Conservation (phyloP, 2,329 filamentous ascomycete genomes). For the Penicillium olsonii region DNA sequence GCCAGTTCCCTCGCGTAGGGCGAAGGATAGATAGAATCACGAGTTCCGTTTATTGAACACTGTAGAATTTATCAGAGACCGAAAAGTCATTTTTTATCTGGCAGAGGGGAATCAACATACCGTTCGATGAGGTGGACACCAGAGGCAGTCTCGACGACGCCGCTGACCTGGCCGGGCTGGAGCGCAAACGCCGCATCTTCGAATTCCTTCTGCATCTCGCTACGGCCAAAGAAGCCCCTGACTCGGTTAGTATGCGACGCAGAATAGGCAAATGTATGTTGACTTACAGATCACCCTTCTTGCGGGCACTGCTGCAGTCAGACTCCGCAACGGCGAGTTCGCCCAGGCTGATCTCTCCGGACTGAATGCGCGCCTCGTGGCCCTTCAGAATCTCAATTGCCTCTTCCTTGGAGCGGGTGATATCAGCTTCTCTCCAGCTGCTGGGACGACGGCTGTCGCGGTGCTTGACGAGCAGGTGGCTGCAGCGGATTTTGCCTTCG, state of each 20-base stretch:
- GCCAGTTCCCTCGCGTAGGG: background rate
- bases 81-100: background rate
- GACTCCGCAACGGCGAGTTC: conserved; percentile 87
- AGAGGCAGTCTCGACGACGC: conserved; percentile 86
- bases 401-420: conserved; percentile 85
- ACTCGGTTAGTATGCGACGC: background rate
- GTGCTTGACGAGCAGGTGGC: conserved; percentile 94
- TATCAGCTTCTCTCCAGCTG: conserved; percentile 89
- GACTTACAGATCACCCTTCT: conserved; percentile 80
- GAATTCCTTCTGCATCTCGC: conserved; percentile 99
- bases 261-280: background rate
- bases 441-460: conserved; percentile 81
- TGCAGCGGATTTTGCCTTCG: conserved; percentile 87
- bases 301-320: conserved; percentile 93
- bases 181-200: conserved; percentile 94
- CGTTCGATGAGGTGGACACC: conserved; percentile 95
- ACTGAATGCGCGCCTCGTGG: conserved; percentile 75
- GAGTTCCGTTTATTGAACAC: conserved; percentile 1
- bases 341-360: conserved; percentile 68
- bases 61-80: conserved; percentile 2
- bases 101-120: conserved; percentile 53
- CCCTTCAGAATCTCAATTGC: conserved; percentile 74
- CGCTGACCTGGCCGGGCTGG: conserved; percentile 81
- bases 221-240: conserved; percentile 85
- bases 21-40: background rate